Conservation (phyloP, 345 rosid genomes). For the Melaleuca alternifolia region DNA sequence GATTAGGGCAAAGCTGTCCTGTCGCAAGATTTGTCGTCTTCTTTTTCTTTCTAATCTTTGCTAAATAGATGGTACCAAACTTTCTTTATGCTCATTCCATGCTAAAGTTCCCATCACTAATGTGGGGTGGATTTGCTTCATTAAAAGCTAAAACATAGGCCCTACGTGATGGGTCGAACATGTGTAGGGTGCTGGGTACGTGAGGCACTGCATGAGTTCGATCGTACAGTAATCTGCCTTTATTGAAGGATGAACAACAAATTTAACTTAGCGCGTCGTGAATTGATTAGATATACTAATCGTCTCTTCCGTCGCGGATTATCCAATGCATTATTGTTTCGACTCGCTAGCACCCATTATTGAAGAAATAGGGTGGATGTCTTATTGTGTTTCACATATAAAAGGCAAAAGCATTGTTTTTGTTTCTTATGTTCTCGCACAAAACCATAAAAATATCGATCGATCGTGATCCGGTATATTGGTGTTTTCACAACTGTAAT, state of each 20-base stretch:
- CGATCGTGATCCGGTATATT: not conserved
- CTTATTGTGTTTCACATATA: no score
- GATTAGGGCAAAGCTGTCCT: not conserved
- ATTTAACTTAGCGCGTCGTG: not conserved
- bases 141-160: not conserved
- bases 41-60: not conserved
- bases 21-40: not conserved
- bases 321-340: not conserved
- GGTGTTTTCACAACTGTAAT: not conserved
- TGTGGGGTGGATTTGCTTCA: not conserved
- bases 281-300: not conserved
- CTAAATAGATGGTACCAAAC: not conserved
- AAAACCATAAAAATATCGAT: not conserved
- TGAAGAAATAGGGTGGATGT: not conserved
- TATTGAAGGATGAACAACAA: not conserved
- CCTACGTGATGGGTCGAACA: not conserved
- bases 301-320: not conserved
- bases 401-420: not conserved
- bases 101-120: not conserved
- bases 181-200: not conserved
- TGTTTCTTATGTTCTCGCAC: not conserved
- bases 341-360: not conserved
- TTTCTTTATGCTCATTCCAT: not conserved
- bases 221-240: not conserved
- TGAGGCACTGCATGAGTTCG: not conserved